These are phyloP conservation scores for Keithomyces neogunnii DNA, from an alignment of 2,329 filamentous ascomycete species.

Conservation along the genomic window DNA sequence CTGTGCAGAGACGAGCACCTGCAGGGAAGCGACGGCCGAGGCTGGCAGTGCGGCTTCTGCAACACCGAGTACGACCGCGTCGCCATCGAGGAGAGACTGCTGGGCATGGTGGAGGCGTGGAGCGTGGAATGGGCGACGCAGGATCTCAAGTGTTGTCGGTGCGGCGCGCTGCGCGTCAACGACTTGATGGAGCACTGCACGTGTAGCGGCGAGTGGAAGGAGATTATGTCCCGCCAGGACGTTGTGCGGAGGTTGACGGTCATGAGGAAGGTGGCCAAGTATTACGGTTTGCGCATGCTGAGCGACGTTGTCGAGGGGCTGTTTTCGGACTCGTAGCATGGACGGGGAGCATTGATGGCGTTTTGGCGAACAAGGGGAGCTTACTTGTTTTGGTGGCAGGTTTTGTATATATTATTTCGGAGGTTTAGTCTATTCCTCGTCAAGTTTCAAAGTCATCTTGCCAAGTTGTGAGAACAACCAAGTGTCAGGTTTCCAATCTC, in stretches of 20 bases:
- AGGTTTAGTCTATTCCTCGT: no score
- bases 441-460: no score
- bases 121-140: slow-evolving; percentile 79
- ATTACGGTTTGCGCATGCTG: slow-evolving; percentile 77
- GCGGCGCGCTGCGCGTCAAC: slow-evolving; percentile 69
- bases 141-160: slow-evolving; percentile 72
- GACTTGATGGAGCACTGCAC: slow-evolving; percentile 97
- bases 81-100: slow-evolving; percentile 72
- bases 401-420: no score
- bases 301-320: slow-evolving; percentile 63
- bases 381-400: no score
- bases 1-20: slow-evolving; percentile 85
- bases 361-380: background rate
- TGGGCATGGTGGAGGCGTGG: slow-evolving; percentile 66
- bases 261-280: slow-evolving; percentile 64
- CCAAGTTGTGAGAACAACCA: no score
- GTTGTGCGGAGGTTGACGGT: slow-evolving; percentile 59
- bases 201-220: slow-evolving; percentile 80
- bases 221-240: slow-evolving; percentile 59
- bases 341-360: background rate
- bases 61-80: slow-evolving; percentile 67
- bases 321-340: slow-evolving; percentile 31
- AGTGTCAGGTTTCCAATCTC: no score
- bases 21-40: slow-evolving; percentile 35
- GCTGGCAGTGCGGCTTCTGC: slow-evolving; percentile 75